These are phyloP conservation scores for Globisporangium carolinianum DNA, from an alignment of 352 stramenopile genomes.

Conservation along the genomic window DNA sequence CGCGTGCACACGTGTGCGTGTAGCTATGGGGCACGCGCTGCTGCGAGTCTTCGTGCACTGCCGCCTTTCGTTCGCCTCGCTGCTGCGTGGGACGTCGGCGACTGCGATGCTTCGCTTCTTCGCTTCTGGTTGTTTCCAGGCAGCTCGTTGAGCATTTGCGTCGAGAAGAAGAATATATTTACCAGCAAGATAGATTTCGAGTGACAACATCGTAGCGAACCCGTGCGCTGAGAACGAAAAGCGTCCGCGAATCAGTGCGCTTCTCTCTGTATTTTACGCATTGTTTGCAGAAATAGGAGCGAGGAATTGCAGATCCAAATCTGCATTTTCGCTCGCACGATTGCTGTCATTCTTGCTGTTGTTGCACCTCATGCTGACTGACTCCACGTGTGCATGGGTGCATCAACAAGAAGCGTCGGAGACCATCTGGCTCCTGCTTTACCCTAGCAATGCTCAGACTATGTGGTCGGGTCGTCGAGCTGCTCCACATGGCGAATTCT, in stretches of 20 bases:
- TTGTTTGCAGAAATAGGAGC: background rate
- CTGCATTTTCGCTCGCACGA: background rate
- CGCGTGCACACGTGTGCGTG: no score
- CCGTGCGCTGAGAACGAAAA: background rate
- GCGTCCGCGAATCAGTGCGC: background rate
- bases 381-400: no score
- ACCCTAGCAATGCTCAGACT: no score
- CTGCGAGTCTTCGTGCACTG: no score
- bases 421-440: no score
- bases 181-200: background rate
- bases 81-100: background rate
- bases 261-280: background rate
- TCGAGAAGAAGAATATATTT: background rate
- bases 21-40: no score
- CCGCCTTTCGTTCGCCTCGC: no score
- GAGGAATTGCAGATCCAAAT: background rate
- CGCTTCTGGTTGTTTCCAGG: constrained; percentile 3
- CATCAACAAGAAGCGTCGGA: no score
- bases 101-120: background rate
- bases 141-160: background rate
- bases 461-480: no score
- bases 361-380: background rate
- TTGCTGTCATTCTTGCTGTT: background rate
- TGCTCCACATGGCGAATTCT: no score
- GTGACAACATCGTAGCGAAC: background rate